Base-by-base conservation (phyloP, 352 stramenopile genomes). In the Globisporangium spiculum region DNA sequence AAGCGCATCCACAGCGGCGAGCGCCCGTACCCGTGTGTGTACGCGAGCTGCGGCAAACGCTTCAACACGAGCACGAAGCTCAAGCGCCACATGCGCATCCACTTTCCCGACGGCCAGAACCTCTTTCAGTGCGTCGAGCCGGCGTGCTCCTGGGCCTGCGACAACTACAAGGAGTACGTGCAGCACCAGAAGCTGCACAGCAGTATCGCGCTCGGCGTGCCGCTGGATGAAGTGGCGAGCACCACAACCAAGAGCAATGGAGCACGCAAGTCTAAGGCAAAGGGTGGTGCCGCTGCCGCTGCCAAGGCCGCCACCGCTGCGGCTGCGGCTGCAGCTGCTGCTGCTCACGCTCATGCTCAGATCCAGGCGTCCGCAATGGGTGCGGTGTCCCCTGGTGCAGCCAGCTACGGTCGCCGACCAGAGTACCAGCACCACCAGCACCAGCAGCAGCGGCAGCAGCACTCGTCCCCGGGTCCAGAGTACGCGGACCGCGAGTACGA, bases 31-130 rank as follows among this genome's bases (percentile, higher is more conserved):
- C 81, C 83, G 32, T 96, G 88, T 53, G 81, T 87, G 53, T 91
- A 90, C 55, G 69, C 82, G 14, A 89, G 67, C 12, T 96, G 88
- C 73, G 83, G 79, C 67, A 96, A 96, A 70, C 79, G 82, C 46
- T 96, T 96, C 67, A 94, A 93, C 73, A 96, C 87, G 36, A 94
- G 86, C 75, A 94, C 87, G 14, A 96, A 96, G 75, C 79, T 96
- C 54, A 93, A 94, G 76, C 78, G 88, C n/a, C 88, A 96, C 74
- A 92, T 94, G 85, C 86, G 87, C 63, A 92, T 91, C 69, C 88
- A 96, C 69, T 96, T 92, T 58, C 86, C 86, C 0, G 83, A 94
- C 9, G 86, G 81, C 16, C 76, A 90, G 46, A 88, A 91, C 64
- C 67, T 92, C 46, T 94, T 94, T 69, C 84, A 75, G 27, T 94